Evolutionary conservation across 164 flowering plant species (phyloP), one percentile per base, ranked within the genome.

Genomic region (Nymphaea colorata): DNA sequence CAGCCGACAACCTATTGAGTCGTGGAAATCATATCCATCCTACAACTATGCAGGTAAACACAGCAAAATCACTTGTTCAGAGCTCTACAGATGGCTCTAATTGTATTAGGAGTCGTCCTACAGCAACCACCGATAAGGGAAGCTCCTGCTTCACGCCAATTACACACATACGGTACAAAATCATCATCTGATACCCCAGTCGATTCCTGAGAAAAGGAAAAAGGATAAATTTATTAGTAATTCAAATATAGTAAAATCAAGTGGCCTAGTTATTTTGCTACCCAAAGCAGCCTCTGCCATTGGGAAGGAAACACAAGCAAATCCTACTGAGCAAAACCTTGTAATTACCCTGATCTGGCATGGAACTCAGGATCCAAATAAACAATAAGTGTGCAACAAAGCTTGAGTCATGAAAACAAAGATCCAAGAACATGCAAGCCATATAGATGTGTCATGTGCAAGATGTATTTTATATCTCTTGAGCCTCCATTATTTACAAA

Each of bases 121-220:
- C 98, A 94, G 74, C 96, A 91, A 36, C 97, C 98, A 4, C 98
- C 98, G 5, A 91, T 74, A 18, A 94, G 85, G 4, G 87, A 83
- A 65, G 98, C 96, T 47, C 97, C 96, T 5, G 73, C 85, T 55
- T 87, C 91, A 2, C 76, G 72, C 98, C 98, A 94, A 70, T 78
- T 83, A 53, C 76, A 74, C 2, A 89, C 84, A 47, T 87, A 82
- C 2, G 96, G 83, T 5, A 85, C 89, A 65, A 88, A 91, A 72
- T 86, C 97, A 75, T 85, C 84, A 67, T 85, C 88, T 43, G 70
- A 64, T 8, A 79, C 81, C 18, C 90, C 91, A 36, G 80, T 82
- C 6, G 86, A 82, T 75, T 80, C 61, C 97, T 91, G 88, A 82
- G 77, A 73, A 3, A 63, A 7, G 45, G 43, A 57, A 70, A 55